A percentile compares a stretch with the other conserved stretches of the same genome.
phyloP scores from a whole-genome alignment of 129 eudicot genomes.

The Daucus carota region DH1_v3.0 NC_030385.2:43916001-43916500 shows the following conservation, averaged over 20 bases:
- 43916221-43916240: constrained; percentile 32
- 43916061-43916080: constrained; percentile 47
- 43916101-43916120: constrained; percentile 51
- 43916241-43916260: constrained; percentile 39
- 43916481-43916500: constrained; percentile 37
- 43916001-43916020: neutral
- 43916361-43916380: constrained; percentile 44
- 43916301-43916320: constrained; percentile 51
- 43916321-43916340: constrained; percentile 42
- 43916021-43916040: neutral
- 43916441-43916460: constrained; percentile 50
- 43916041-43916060: neutral
- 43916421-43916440: constrained; percentile 56
- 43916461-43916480: constrained; percentile 23
- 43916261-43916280: constrained; percentile 69
- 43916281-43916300: constrained; percentile 57
- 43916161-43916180: constrained; percentile 54
- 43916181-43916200: constrained; percentile 60
- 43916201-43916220: constrained; percentile 48
- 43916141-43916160: constrained; percentile 59
- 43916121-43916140: constrained; percentile 76
- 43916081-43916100: constrained; percentile 77
- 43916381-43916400: constrained; percentile 32
- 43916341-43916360: constrained; percentile 41
- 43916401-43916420: constrained; percentile 44